Evolutionary conservation across 192 early-diverging fungal species (phyloP).

Genomic region (Funneliformis mosseae): DNA sequence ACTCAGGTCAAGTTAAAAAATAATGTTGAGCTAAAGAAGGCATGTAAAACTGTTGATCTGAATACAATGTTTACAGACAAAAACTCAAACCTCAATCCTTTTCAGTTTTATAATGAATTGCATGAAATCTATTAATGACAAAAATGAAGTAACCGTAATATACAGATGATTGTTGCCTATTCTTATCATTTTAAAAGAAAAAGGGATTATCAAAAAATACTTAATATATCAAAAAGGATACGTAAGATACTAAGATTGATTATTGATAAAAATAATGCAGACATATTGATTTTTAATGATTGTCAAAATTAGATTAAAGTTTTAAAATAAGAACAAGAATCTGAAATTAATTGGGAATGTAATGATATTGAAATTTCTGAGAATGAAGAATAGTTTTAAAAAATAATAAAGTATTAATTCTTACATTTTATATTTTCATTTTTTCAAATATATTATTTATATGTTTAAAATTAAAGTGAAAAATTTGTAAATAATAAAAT

Average conservation of each 20-base stretch:
- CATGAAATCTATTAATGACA: not conserved
- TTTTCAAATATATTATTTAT: no score
- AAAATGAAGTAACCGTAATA: not conserved
- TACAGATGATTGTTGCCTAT: conserved; percentile 9
- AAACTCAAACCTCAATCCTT: not conserved
- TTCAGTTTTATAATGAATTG: not conserved
- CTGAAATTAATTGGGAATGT: not conserved
- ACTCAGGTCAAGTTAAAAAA: conserved; percentile 4
- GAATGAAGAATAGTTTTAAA: no score
- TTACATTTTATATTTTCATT: no score
- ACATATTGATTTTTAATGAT: not conserved
- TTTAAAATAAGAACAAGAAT: not conserved
- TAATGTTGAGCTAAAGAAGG: not conserved
- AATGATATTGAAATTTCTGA: not conserved
- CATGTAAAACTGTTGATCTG: not conserved
- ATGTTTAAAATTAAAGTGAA: no score
- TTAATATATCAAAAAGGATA: not conserved
- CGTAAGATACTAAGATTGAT: not conserved
- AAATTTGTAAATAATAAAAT: no score
- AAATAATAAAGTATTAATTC: no score
- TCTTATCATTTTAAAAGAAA: not conserved
- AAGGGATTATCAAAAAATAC: not conserved
- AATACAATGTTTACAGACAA: not conserved
- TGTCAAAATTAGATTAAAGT: conserved; percentile 2
- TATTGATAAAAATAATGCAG: not conserved